Evolutionary conservation across 495 filamentous ascomycete genomes (phyloP), one percentile per base, ranked within the genome.

Genomic region (Extremus antarcticus): DNA sequence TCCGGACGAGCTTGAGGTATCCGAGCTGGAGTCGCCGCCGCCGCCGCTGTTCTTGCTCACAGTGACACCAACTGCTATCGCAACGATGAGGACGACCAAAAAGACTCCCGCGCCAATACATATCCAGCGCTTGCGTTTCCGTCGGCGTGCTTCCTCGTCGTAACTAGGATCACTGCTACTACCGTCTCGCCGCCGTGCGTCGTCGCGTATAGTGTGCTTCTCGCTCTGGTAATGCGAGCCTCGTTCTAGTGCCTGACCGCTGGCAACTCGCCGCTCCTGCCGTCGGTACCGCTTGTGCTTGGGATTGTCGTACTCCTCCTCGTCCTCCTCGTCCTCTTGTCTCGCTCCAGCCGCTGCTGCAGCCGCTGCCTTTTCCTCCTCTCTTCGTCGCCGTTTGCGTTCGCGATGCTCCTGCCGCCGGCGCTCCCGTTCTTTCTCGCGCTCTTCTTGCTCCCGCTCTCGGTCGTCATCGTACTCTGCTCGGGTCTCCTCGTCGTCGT

Each of bases 51-150:
- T 86, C 58, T 86, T 83, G 24, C 80, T 82, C 32, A 85, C 76
- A 13, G 86, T 75, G 3, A 91, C 76, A 0, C 82, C 90, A 45
- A 89, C 81, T 0, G 78, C 78, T 45, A 94, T 85, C 50, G 88
- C 76, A 45, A 95, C 83, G 20, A 80, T 76, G 16, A 88, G 72
- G 8, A 90, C 57, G 17, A 90, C 41, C 2, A 88, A 63, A 2
- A 90, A 38, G 1, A 86, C 64, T 2, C 83, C 57, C 2, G 75
- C 69, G 7, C 76, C 76, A 17, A 76, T 67, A 23, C 83, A 63
- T 61, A 60, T 65, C 55, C 66, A 63, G 16, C 62, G 43, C 51
- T 65, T 68, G 22, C 64, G 61, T 53, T 58, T 55, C 51, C 61
- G 51, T 38, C 56, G 58, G 46, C 56, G 32, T 22, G 62, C 59